Conservation (phyloP, 495 filamentous ascomycete genomes). For the Talaromyces wortmannii region DNA sequence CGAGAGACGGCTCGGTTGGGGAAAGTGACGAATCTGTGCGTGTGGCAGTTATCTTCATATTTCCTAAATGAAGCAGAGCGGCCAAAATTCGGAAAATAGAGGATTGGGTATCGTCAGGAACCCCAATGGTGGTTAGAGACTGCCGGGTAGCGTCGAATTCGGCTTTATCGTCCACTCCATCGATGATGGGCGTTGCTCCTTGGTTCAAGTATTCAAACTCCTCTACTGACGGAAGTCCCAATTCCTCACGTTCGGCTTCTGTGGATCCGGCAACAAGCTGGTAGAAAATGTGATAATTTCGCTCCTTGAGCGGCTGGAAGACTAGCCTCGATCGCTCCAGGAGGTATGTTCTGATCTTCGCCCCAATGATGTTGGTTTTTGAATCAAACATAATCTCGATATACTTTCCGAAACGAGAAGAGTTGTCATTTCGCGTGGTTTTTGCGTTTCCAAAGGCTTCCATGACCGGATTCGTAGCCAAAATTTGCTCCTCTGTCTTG, state of each 20-base stretch:
- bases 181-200: constrained; percentile 82
- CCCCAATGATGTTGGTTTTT: constrained; percentile 92
- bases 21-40: constrained; percentile 79
- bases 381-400: constrained; percentile 99
- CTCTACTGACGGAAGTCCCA: constrained; percentile 72
- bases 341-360: constrained; percentile 92
- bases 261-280: constrained; percentile 91
- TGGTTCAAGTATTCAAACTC: constrained; percentile 96
- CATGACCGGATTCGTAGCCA: constrained; percentile 99
- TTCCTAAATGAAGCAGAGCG: constrained; percentile 89
- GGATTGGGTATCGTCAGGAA: constrained; percentile 62
- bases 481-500: constrained; percentile 95
- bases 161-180: constrained; percentile 90
- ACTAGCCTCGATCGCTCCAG: constrained; percentile 93
- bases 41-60: constrained; percentile 88
- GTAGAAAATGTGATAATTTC: constrained; percentile 99
- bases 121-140: constrained; percentile 83
- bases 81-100: constrained; percentile 90
- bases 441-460: constrained; percentile 99
- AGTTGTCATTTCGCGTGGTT: constrained; percentile 98
- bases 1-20: constrained; percentile 73
- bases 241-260: constrained; percentile 72
- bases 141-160: constrained; percentile 86
- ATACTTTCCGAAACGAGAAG: constrained; percentile 97
- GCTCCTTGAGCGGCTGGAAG: constrained; percentile 95